Conservation (phyloP, 2,329 filamentous ascomycete species). For the Aspergillus candidus region DNA sequence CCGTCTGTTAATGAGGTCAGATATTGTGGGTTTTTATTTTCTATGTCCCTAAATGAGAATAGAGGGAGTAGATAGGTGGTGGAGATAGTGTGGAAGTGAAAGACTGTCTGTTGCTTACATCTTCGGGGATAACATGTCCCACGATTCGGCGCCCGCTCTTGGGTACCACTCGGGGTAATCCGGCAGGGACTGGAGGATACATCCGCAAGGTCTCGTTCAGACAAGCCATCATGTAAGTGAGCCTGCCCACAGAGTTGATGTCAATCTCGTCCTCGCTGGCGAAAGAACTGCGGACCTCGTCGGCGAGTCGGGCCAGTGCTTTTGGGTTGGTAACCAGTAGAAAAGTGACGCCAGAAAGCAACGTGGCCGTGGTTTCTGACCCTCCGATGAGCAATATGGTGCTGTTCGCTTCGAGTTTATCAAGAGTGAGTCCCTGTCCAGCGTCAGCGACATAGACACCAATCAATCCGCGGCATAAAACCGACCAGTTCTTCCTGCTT, state of each 20-base stretch:
- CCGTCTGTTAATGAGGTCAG: constrained; percentile 26
- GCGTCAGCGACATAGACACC: not conserved
- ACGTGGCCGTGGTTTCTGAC: constrained; percentile 42
- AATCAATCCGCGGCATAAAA: not conserved
- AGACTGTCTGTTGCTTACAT: constrained; percentile 7
- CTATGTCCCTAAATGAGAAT: not conserved
- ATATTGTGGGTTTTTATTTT: not conserved
- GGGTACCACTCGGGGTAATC: constrained; percentile 18
- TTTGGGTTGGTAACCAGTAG: constrained; percentile 33
- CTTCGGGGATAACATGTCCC: constrained; percentile 17
- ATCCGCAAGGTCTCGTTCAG: constrained; percentile 38
- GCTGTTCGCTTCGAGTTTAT: constrained; percentile 29
- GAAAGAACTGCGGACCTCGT: constrained; percentile 35
- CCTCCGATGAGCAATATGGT: constrained; percentile 34
- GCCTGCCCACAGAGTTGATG: constrained; percentile 16
- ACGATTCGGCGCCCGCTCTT: constrained; percentile 13
- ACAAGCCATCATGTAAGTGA: constrained; percentile 36
- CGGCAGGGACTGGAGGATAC: constrained; percentile 28
- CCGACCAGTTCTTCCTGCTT: constrained; percentile 1
- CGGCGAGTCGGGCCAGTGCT: constrained; percentile 21
- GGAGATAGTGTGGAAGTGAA: too few species aligned
- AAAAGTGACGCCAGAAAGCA: constrained; percentile 36
- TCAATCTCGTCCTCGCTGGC: constrained; percentile 31
- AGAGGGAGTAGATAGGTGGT: not conserved
- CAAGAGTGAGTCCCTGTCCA: constrained; percentile 1